phyloP scores from a whole-genome alignment of 202 grass and related monocot genomes.

The Setaria italica region DNA sequence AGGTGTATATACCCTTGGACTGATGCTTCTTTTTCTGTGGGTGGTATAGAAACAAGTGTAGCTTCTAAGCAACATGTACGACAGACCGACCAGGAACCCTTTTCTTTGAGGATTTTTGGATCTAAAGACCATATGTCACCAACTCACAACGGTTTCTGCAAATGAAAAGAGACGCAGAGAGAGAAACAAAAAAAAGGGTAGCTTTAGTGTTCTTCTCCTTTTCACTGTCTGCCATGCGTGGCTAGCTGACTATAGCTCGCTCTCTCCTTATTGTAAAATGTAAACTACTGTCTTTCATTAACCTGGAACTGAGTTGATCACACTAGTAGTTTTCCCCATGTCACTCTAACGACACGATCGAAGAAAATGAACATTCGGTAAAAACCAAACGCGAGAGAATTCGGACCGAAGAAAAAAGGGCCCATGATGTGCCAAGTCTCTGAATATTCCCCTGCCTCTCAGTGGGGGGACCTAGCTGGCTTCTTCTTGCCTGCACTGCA shows the following conservation, averaged over 20 bases:
- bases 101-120: conserved; percentile 39
- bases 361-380: background rate
- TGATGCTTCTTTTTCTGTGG: conserved; percentile 13
- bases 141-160: conserved; percentile 40
- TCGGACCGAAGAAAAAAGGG: conserved; percentile 23
- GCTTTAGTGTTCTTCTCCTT: conserved; percentile 33
- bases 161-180: background rate
- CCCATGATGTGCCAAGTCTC: conserved; percentile 52
- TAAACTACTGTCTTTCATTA: background rate
- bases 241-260: background rate
- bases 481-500: conserved; percentile 4
- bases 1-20: conserved; percentile 9
- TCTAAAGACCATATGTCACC: conserved; percentile 40
- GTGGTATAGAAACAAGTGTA: conserved; percentile 46
- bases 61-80: conserved; percentile 54
- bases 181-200: no score
- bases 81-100: conserved; percentile 18
- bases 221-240: conserved; percentile 37
- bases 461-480: background rate
- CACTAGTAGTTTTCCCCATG: background rate
- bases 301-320: background rate
- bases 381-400: background rate
- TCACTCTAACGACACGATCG: background rate
- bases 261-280: background rate
- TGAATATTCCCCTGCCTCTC: conserved; percentile 49